phyloP scores from a whole-genome alignment of 2,329 filamentous ascomycete species.

The Clonostachys byssicola region DNA sequence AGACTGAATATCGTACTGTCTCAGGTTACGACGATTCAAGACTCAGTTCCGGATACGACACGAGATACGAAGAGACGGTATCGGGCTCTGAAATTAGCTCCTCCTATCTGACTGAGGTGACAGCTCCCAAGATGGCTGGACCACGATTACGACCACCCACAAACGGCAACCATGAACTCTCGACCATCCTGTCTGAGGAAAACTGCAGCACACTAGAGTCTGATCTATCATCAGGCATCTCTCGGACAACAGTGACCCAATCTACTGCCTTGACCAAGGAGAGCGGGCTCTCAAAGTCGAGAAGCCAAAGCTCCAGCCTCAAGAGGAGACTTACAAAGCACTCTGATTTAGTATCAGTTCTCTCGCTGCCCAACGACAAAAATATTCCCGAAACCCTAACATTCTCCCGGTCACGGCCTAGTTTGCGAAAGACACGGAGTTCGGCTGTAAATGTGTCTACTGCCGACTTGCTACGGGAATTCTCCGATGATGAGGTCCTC shows the following conservation, averaged over 20 bases:
- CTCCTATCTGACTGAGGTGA: constrained; percentile 9
- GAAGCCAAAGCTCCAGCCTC: constrained; percentile 40
- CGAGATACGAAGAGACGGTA: background rate
- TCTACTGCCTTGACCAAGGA: constrained; percentile 44
- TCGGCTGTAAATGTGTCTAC: constrained; percentile 64
- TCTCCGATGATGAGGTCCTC: constrained; percentile 77
- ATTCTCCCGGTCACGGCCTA: constrained; percentile 73
- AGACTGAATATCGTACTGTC: constrained; percentile 7
- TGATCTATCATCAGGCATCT: constrained; percentile 42
- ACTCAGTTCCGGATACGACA: constrained; percentile 3
- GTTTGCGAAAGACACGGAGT: constrained; percentile 70
- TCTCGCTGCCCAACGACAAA: constrained; percentile 66
- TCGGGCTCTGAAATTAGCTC: constrained; percentile 8
- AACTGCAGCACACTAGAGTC: constrained; percentile 39
- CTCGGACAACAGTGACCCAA: constrained; percentile 47
- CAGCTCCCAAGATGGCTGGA: constrained; percentile 18
- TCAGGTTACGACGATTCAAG: constrained; percentile 1
- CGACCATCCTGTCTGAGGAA: constrained; percentile 52
- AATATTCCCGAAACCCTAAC: constrained; percentile 54
- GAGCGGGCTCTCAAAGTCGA: constrained; percentile 35
- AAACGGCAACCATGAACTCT: constrained; percentile 49
- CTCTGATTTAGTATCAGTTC: constrained; percentile 87
- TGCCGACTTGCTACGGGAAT: constrained; percentile 72
- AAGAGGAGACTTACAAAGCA: constrained; percentile 84
- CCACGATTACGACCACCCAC: constrained; percentile 42